A percentile compares a stretch with the other conserved stretches of the same genome.
Conservation (phyloP, 192 early-diverging fungal species). For the Spizellomyces punctatus region DNA sequence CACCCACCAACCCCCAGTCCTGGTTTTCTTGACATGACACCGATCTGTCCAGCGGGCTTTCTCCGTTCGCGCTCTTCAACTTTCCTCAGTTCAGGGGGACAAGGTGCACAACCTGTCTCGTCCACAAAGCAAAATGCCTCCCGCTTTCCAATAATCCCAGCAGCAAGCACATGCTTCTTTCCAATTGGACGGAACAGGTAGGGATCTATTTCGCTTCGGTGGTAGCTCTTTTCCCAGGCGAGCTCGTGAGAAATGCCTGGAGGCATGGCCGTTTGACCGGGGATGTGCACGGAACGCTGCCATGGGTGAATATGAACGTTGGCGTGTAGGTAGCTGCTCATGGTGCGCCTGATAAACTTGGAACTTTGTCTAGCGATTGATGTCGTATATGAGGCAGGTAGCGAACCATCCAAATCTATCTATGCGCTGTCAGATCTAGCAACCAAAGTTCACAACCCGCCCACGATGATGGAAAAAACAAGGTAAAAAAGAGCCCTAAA, state of each 20-base stretch:
- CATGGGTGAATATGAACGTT: constrained; percentile 6
- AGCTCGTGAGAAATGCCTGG: constrained; percentile 13
- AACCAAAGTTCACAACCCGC: too few relatives aligned
- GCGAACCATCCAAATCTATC: too few relatives aligned
- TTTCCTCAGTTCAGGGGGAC: neutral
- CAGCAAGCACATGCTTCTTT: neutral
- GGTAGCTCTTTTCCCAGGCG: constrained; percentile 13
- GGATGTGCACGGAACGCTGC: constrained; percentile 18
- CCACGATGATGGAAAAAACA: too few relatives aligned
- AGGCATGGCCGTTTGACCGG: constrained; percentile 1
- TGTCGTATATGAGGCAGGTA: too few relatives aligned
- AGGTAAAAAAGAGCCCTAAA: too few relatives aligned
- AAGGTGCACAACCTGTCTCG: neutral
- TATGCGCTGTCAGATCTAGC: too few relatives aligned
- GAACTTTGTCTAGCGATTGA: too few relatives aligned
- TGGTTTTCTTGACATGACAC: constrained; percentile 7
- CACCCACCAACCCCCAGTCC: constrained; percentile 20
- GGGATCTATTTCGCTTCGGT: neutral
- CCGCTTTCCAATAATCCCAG: neutral
- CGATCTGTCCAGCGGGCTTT: constrained; percentile 2
- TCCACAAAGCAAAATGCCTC: constrained; percentile 5
- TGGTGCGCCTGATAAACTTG: neutral
- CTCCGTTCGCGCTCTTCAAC: neutral
- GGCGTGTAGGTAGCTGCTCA: neutral
- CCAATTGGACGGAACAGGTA: neutral